Evolutionary conservation across 306 rosid species (phyloP).

Genomic region (Cucumis cinereus): DNA sequence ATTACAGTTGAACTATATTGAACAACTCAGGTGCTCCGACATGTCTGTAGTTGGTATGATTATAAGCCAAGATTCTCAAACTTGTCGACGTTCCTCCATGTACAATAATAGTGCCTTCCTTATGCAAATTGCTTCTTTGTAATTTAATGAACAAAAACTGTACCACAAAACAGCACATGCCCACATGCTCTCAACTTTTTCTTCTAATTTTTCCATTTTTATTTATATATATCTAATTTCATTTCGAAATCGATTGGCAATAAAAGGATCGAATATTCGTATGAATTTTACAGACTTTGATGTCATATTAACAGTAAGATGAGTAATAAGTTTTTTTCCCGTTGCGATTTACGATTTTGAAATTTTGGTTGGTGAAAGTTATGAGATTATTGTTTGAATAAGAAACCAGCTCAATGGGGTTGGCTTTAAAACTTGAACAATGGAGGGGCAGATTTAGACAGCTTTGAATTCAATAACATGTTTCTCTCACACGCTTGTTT

Average conservation of each 20-base stretch:
- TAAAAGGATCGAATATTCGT: no score
- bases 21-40: no score
- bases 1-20: no score
- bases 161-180: neutral
- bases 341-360: no score
- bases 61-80: neutral
- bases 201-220: no score
- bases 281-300: no score
- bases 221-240: no score
- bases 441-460: neutral
- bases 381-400: neutral
- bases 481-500: neutral
- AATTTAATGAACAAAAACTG: neutral
- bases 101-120: neutral
- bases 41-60: no score
- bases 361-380: neutral
- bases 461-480: neutral
- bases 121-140: neutral
- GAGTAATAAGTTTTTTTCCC: no score
- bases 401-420: slow-evolving; percentile 4
- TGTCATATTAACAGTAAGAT: no score
- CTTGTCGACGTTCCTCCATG: neutral
- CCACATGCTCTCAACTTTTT: neutral
- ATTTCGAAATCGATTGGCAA: no score
- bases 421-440: neutral